phyloP scores from a whole-genome alignment of 352 stramenopile species.

The Pilasporangium apinafurcum region DNA sequence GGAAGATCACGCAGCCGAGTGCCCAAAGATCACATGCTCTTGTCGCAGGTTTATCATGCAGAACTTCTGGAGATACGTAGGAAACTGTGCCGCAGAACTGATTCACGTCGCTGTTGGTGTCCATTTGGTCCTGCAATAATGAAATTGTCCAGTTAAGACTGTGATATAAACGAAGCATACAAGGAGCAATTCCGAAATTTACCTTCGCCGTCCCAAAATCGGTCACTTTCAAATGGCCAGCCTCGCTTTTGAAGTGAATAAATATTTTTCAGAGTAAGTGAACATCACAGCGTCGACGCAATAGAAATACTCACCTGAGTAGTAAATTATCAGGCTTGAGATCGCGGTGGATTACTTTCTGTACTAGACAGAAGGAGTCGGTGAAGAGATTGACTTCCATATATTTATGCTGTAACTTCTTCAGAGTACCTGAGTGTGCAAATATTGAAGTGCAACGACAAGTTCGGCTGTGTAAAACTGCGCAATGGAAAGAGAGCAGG shows the following conservation, averaged over 20 bases:
- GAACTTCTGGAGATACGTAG: conserved; percentile 90
- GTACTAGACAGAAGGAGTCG: too few species aligned
- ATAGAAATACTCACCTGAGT: conserved; percentile 34
- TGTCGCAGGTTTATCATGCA: conserved; percentile 78
- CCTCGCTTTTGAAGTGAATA: conserved; percentile 18
- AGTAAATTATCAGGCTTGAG: conserved; percentile 92
- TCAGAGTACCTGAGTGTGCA: conserved; percentile 81
- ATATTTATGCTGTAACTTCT: background rate
- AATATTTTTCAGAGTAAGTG: background rate
- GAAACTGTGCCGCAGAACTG: conserved; percentile 88
- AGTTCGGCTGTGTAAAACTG: conserved; percentile 93
- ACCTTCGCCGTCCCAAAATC: conserved; percentile 89
- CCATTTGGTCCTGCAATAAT: conserved; percentile 53
- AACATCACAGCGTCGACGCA: background rate
- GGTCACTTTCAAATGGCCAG: conserved; percentile 86
- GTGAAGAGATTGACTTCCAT: too few species aligned
- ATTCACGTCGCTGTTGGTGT: conserved; percentile 39
- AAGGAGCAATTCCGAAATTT: background rate
- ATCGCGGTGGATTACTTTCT: conserved; percentile 95
- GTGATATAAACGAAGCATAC: background rate
- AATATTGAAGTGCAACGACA: conserved; percentile 90
- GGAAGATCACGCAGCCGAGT: conserved; percentile 86
- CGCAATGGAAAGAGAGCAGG: conserved; percentile 71
- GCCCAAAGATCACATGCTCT: conserved; percentile 87
- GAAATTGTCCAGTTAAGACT: too few species aligned